Evolutionary conservation across 2,329 filamentous ascomycete genomes (phyloP).

Genomic region (Cadophora sp.): DNA sequence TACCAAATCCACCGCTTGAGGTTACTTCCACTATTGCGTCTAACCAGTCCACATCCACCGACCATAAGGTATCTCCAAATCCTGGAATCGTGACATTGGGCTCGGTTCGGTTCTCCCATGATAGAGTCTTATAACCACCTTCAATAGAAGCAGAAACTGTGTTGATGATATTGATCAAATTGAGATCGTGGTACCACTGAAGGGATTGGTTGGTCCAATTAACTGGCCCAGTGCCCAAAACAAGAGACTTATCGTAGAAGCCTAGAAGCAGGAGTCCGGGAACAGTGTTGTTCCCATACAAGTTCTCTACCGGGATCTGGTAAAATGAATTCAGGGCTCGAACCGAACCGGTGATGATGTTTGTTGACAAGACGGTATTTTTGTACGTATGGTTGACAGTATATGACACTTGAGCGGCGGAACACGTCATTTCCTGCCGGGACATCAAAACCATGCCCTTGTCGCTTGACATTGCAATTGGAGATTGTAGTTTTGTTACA

Average conservation of each 20-base stretch:
- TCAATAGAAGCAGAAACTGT: background rate
- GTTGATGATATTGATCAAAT: background rate
- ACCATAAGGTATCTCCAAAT: background rate
- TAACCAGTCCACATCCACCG: background rate
- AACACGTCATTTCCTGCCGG: background rate
- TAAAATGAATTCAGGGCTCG: background rate
- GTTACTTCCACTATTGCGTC: background rate
- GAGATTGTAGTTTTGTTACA: background rate
- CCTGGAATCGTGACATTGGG: background rate
- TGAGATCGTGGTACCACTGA: background rate
- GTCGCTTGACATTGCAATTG: background rate
- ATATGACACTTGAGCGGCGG: background rate
- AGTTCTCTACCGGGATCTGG: background rate
- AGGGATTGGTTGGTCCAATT: background rate
- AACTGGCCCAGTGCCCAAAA: background rate
- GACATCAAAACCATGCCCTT: background rate
- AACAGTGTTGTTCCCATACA: background rate
- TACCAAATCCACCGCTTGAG: background rate
- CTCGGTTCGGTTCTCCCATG: background rate
- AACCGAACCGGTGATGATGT: background rate
- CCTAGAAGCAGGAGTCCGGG: background rate
- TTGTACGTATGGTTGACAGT: background rate
- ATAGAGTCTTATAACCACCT: background rate
- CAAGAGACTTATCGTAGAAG: background rate
- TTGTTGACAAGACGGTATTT: background rate